These are phyloP conservation scores for Rehmannia glutinosa DNA, from an alignment of 257 asterid genomes.

Conservation along the genomic window DNA sequence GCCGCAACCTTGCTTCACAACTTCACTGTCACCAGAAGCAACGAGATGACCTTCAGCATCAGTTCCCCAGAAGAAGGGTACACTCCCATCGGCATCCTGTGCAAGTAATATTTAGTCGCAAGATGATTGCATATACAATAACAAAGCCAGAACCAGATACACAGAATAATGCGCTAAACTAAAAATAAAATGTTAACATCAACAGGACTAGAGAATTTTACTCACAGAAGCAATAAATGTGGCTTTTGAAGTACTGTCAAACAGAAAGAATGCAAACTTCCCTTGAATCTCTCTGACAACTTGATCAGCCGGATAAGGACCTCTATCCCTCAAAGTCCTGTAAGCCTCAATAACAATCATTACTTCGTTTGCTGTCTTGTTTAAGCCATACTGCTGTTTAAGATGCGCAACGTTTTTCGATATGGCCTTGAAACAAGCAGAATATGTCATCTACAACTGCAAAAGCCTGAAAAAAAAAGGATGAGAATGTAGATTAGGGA, in stretches of 20 bases:
- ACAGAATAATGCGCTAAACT: too few relatives aligned
- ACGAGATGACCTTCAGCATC: slow-evolving; percentile 88
- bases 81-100: slow-evolving; percentile 70
- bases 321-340: slow-evolving; percentile 90
- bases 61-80: slow-evolving; percentile 88
- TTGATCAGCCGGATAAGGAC: slow-evolving; percentile 95
- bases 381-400: slow-evolving; percentile 90
- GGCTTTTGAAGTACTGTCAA: slow-evolving; percentile 52
- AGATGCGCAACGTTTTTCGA: slow-evolving; percentile 80
- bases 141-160: too few relatives aligned
- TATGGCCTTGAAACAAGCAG: slow-evolving; percentile 94
- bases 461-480: slow-evolving; percentile 59
- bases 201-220: neutral
- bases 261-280: slow-evolving; percentile 75
- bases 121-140: too few relatives aligned
- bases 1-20: slow-evolving; percentile 79
- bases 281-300: slow-evolving; percentile 88
- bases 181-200: too few relatives aligned
- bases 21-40: slow-evolving; percentile 63
- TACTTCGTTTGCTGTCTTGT: slow-evolving; percentile 83
- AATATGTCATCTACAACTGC: slow-evolving; percentile 85
- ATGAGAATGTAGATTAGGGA: too few relatives aligned
- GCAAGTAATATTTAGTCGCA: neutral
- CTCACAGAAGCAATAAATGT: slow-evolving; percentile 76
- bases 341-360: slow-evolving; percentile 89